Percentiles rank a stretch among this genome's conserved stretches.
Evolutionary conservation across 2,329 filamentous ascomycete species (phyloP).

Genomic region (Epichloe elymi): DNA sequence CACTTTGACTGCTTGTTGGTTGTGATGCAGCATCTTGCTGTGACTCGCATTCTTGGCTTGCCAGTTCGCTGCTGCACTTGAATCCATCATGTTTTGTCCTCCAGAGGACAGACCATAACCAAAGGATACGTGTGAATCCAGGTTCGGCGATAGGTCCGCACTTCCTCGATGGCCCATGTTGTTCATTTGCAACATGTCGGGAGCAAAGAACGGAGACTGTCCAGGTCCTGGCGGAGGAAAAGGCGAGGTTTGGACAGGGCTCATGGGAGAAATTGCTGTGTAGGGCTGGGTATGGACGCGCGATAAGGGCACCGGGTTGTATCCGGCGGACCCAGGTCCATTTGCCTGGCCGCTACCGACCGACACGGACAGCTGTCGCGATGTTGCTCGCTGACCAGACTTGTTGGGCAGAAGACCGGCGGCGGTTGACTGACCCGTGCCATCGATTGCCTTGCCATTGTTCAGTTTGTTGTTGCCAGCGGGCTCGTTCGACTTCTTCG

Average conservation of each 20-base stretch:
- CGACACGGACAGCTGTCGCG: constrained; percentile 16
- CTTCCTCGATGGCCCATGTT: constrained; percentile 32
- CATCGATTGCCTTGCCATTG: constrained; percentile 1
- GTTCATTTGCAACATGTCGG: constrained; percentile 39
- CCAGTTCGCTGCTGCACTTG: constrained; percentile 14
- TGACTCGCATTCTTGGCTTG: not conserved
- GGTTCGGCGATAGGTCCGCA: constrained; percentile 44
- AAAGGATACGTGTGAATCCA: constrained; percentile 66
- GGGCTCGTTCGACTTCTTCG: constrained; percentile 20
- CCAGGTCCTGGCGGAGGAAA: constrained; percentile 23
- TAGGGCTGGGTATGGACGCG: constrained; percentile 29
- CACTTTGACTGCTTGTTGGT: constrained; percentile 17
- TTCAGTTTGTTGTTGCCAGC: not conserved
- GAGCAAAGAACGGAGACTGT: constrained; percentile 30
- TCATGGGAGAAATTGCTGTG: constrained; percentile 38
- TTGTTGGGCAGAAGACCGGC: constrained; percentile 6
- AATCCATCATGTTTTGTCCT: constrained; percentile 25
- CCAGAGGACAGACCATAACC: constrained; percentile 20
- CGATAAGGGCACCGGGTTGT: constrained; percentile 28
- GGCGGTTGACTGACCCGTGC: constrained; percentile 4
- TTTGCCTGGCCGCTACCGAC: constrained; percentile 26
- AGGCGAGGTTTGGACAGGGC: constrained; percentile 30
- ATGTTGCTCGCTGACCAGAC: constrained; percentile 9
- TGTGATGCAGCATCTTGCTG: constrained; percentile 8
- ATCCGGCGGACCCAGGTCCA: constrained; percentile 19